phyloP scores from a whole-genome alignment of 345 rosid species.

The Brassica juncea region DNA sequence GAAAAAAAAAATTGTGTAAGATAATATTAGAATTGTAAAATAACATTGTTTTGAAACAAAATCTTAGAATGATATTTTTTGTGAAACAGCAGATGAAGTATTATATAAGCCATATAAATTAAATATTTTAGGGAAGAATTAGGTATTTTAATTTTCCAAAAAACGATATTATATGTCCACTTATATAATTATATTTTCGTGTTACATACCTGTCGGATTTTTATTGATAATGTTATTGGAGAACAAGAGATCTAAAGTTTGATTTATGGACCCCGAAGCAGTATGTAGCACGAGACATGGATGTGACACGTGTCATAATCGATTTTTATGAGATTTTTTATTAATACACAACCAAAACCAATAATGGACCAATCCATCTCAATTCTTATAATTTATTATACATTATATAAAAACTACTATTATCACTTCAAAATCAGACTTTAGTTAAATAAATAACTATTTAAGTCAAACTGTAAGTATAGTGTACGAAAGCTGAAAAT shows the following conservation, averaged over 20 bases:
- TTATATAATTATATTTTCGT: slow-evolving; percentile 5
- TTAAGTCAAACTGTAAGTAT: not conserved
- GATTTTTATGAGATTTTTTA: not conserved
- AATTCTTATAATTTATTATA: not conserved
- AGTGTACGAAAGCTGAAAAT: not conserved
- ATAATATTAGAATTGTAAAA: not conserved
- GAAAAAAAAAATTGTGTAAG: too few species aligned
- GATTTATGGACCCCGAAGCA: slow-evolving; percentile 37
- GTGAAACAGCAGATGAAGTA: not conserved
- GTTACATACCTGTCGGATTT: slow-evolving; percentile 38
- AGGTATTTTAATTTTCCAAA: not conserved
- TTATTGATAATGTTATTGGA: slow-evolving; percentile 31
- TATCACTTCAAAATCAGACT: not conserved
- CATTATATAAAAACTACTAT: not conserved
- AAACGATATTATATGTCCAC: not conserved
- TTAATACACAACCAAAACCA: slow-evolving; percentile 18
- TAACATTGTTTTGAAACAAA: not conserved
- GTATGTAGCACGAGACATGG: slow-evolving; percentile 36
- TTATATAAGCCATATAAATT: not conserved
- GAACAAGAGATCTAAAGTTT: slow-evolving; percentile 36
- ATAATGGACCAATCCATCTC: slow-evolving; percentile 20
- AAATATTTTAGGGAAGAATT: not conserved
- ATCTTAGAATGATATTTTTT: not conserved
- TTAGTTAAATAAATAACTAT: not conserved
- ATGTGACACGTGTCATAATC: slow-evolving; percentile 23